Evolutionary conservation across 1,284 basidiomycete genomes (phyloP).

Genomic region (Earliella scabrosa): DNA sequence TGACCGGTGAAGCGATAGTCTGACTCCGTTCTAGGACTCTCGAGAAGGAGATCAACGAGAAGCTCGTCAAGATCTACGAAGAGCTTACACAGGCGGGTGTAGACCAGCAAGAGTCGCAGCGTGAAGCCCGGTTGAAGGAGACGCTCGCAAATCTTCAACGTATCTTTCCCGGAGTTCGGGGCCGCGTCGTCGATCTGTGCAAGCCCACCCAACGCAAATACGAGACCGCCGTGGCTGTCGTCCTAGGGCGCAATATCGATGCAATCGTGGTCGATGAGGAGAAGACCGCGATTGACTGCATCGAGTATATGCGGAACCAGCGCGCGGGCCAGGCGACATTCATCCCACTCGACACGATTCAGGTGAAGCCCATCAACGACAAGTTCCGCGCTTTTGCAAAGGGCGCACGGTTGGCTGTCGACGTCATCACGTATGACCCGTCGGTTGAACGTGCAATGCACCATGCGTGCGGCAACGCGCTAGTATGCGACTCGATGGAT

Average conservation of each 20-base stretch:
- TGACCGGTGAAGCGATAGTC: neutral
- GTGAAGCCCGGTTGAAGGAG: slow-evolving; percentile 86
- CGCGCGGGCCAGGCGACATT: slow-evolving; percentile 96
- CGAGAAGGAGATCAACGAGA: slow-evolving; percentile 90
- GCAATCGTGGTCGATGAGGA: slow-evolving; percentile 96
- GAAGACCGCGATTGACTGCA: slow-evolving; percentile 96
- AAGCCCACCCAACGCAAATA: slow-evolving; percentile 94
- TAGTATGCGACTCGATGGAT: slow-evolving; percentile 95
- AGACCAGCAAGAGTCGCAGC: slow-evolving; percentile 85
- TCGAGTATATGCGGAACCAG: slow-evolving; percentile 97
- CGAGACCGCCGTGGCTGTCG: slow-evolving; percentile 92
- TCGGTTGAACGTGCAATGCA: slow-evolving; percentile 93
- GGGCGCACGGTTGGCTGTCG: slow-evolving; percentile 92
- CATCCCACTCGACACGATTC: slow-evolving; percentile 96
- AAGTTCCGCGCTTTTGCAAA: slow-evolving; percentile 92
- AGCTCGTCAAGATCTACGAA: slow-evolving; percentile 81
- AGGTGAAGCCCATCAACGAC: slow-evolving; percentile 93
- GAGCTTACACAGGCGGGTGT: slow-evolving; percentile 89
- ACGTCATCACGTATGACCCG: slow-evolving; percentile 90
- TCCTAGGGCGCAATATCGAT: slow-evolving; percentile 94
- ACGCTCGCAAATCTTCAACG: slow-evolving; percentile 83
- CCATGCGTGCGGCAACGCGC: slow-evolving; percentile 92
- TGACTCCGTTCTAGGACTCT: slow-evolving; percentile 65
- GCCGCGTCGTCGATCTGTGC: slow-evolving; percentile 91
- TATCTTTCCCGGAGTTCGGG: slow-evolving; percentile 92